Base-by-base conservation (phyloP, 2,329 filamentous ascomycete species). In the Verticillium isaacii region DNA sequence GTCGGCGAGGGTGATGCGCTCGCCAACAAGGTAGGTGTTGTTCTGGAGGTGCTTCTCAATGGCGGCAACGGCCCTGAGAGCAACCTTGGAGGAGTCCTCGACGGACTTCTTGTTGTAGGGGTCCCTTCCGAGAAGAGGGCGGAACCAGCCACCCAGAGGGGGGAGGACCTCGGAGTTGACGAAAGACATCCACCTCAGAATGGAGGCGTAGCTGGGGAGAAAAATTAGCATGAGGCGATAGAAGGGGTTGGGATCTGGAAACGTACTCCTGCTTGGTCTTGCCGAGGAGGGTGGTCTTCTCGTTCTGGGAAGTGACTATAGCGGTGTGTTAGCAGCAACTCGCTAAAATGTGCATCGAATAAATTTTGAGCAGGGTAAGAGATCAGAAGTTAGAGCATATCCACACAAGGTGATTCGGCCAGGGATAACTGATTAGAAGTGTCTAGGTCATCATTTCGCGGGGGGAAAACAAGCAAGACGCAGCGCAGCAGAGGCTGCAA, bases 191-290 rank as follows among this genome's bases (percentile, higher is more conserved):
- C 95, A 99, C 81, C 91, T 92, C 77, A 99, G 85, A 80, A 99
- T 99, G 70, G 93, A 93, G 72, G 95, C 95, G 80, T 98, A 94
- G 78, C 85, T 88, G 66, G 19, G 19, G 32, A 2, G 29, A 54
- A 2, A 32, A 29, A 56, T 76, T 65, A 75, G 74, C 41, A 12
- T 14, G n/a, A n/a, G 19, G 52, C 62, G 66, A 59, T 54, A 39
- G 63, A 60, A 23, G 25, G 17, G 9, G 23, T 9, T 50, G n/a
- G 12, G 3, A 2, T 12, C 12, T 8, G 29, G 12, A 37, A 29
- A 76, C 84, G 77, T 82, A 93, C 88, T 99, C 95, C 85, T 99
- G 94, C 90, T 99, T 99, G 83, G 93, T 99, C 90, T 98, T 98
- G 76, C 95, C 95, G 72, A 99, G 89, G 69, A 99, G 93, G 71